Base-by-base conservation (phyloP, 805 yeast species). In the Candida ipomoeae region DNA sequence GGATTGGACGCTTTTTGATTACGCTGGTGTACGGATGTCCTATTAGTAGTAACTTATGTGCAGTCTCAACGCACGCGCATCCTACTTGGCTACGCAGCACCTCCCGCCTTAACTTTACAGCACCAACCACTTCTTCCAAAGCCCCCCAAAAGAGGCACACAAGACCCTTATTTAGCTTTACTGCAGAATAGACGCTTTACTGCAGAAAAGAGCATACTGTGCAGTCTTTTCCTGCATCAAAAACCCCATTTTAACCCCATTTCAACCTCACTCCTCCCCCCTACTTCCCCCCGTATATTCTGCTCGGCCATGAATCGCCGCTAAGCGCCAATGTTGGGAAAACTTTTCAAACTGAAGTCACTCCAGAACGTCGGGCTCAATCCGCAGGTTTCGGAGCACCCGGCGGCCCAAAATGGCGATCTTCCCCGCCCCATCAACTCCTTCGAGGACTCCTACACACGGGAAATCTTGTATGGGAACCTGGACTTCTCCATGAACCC, bases 381-480 rank as follows among this genome's bases (percentile, higher is more conserved):
- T 29, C 10, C 15, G 33, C 34, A 10, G 43, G 43, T 33, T 4
- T 15, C 43, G 14, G 46, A 21, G 26, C 31, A 18, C 18, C 23
- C 42, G 23, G 17, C 15, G 6, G 17, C 6, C 48, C 36, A 41
- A 41, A 31, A 41, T 13, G 45, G 37, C 45, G 46, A 44, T 36
- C 34, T 36, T 18, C 46, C 39, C 26, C 23, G 35, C 26, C 40
- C 40, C 14, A 36, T 44, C 34, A 63, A 62, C 56, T 66, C 73
- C 3, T 70, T 65, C 47, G 81, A 77, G 20, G 81, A 77, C 59
- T 61, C 72, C 29, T 70, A 73, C 57, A 71, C 78, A 1, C 61
- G 81, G 32, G 73, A 74, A 35, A 70, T 75, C 37, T 63, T 78
- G n/a, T 78, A 77, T 54, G 82, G 81, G 2, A 52, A 62, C 35